Evolutionary conservation across 257 asterid species (phyloP), one percentile per base, ranked within the genome.

Genomic region (Nicotiana attenuata): DNA sequence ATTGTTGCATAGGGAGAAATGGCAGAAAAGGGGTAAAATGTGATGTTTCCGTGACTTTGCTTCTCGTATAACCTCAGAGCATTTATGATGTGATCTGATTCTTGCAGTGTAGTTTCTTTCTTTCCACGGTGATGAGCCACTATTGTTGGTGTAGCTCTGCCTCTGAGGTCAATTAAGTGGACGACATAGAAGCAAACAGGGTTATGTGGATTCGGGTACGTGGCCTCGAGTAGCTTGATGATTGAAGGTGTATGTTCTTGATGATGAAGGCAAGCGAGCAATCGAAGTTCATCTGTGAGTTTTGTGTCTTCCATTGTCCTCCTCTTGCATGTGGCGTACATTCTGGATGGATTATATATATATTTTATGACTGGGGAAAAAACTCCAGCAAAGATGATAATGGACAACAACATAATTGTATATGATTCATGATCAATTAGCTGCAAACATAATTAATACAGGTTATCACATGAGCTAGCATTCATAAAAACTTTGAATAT

Each of bases 1-100:
- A 88, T 87, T 4, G 90, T 83, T 5, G 65, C 86, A 59, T 85
- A 84, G 16, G 91, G 89, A 0, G 87, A 83, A n/a, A 89, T 83
- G 28, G 86, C 64, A 0, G 87, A 86, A 77, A 66, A 89, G 35
- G 89, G 88, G 80, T 67, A 83, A 10, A 89, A 67, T 16, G 80
- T 69, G 8, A 80, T 80, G 5, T 22, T 73, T 14, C 88, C 89
- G 13, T 83, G 22, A 9, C 65, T 81, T 67, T 88, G 84, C 11
- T 61, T 71, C 75, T 88, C 88, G 57, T 77, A 84, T 17, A 52
- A 76, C 31, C 85, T 78, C 10, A 88, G 85, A 67, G 88, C 91
- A 16, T 86, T 89, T 20, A 87, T 16, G 20, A 89, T 85, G 45
- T 65, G 86, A 5, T 87, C 90, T 1, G 91, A 86, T 22, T 86